These are phyloP conservation scores for Aegilops umbellulata DNA, from an alignment of 176 grass and related monocot genomes.

Conservation along the genomic window DNA sequence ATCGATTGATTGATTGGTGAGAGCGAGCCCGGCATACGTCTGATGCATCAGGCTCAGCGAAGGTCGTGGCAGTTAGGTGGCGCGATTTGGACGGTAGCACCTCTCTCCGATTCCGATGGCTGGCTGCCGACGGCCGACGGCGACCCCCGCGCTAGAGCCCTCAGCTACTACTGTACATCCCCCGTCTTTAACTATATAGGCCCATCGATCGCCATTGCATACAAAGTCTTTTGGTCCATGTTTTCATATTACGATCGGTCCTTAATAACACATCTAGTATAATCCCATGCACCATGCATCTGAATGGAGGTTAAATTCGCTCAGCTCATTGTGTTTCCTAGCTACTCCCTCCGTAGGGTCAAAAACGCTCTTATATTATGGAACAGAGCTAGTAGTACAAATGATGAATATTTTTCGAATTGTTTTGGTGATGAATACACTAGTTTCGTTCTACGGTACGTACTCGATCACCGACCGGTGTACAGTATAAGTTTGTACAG, in stretches of 20 bases:
- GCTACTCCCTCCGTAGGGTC: too few relatives aligned
- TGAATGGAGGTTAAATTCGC: too few relatives aligned
- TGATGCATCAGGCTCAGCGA: background rate
- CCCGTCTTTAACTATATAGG: conserved; percentile 3
- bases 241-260: background rate
- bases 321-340: too few relatives aligned
- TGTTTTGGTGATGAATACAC: too few relatives aligned
- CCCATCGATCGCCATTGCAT: background rate
- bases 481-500: too few relatives aligned
- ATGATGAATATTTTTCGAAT: background rate
- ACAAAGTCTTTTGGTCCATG: background rate
- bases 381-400: too few relatives aligned
- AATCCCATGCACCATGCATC: background rate
- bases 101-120: conserved; percentile 25
- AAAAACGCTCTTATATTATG: too few relatives aligned
- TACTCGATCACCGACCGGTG: too few relatives aligned
- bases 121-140: conserved; percentile 36
- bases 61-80: conserved; percentile 20
- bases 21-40: background rate
- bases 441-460: too few relatives aligned
- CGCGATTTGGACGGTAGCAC: conserved; percentile 22
- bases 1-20: background rate
- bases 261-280: background rate
- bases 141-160: background rate
- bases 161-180: background rate